phyloP scores from a whole-genome alignment of 2,329 filamentous ascomycete species.

The Ascosphaera aggregata region DNA sequence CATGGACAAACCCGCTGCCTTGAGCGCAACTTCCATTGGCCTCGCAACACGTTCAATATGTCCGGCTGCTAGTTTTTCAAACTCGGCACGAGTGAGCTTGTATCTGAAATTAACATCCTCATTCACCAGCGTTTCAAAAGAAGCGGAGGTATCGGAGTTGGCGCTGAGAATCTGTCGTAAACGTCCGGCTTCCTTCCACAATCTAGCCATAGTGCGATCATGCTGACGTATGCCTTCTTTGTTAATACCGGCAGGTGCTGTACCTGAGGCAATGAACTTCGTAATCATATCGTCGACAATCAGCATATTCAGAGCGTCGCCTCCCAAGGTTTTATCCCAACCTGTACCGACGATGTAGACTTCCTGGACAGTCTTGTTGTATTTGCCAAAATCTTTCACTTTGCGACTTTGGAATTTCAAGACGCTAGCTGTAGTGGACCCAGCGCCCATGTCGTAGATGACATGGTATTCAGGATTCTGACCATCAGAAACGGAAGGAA shows the following conservation, averaged over 20 bases:
- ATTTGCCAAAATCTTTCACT: conserved; percentile 79
- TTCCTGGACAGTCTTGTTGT: conserved; percentile 93
- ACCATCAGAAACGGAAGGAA: conserved; percentile 61
- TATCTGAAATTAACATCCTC: conserved; percentile 88
- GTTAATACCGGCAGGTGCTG: conserved; percentile 18
- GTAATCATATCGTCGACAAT: conserved; percentile 75
- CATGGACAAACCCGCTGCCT: conserved; percentile 46
- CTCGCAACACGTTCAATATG: conserved; percentile 44
- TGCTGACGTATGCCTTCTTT: conserved; percentile 35
- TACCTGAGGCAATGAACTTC: conserved; percentile 49
- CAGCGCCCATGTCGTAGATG: conserved; percentile 94
- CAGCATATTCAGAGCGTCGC: conserved; percentile 67
- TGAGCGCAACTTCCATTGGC: conserved; percentile 52
- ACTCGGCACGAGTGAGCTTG: conserved; percentile 56
- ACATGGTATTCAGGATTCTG: conserved; percentile 77
- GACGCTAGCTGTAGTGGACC: conserved; percentile 74
- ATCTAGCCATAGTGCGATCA: conserved; percentile 65
- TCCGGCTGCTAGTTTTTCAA: conserved; percentile 51
- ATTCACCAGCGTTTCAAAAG: conserved; percentile 64
- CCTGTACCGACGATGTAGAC: conserved; percentile 69
- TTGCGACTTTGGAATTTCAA: conserved; percentile 71
- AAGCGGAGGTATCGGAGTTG: conserved; percentile 57
- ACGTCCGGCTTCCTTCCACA: conserved; percentile 82
- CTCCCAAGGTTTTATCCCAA: conserved; percentile 78
- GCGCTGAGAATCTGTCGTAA: conserved; percentile 78